Conservation (phyloP, 1,284 basidiomycete genomes). For the Psilocybe mexicana region DNA sequence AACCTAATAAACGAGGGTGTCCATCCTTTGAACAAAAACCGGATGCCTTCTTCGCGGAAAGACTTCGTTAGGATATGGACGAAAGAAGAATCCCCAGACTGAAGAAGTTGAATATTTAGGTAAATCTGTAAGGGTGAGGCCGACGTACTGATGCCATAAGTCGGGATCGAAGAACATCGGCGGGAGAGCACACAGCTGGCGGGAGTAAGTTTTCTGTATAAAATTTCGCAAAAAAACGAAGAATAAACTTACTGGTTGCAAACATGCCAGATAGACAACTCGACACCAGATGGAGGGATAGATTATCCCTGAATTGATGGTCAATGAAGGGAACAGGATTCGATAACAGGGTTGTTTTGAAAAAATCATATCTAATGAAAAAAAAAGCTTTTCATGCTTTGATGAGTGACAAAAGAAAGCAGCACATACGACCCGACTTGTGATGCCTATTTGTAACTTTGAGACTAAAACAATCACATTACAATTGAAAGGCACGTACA, state of each 20-base stretch:
- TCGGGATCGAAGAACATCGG: constrained; percentile 82
- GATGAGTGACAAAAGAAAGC: not conserved
- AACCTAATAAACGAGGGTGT: constrained; percentile 83
- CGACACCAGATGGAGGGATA: constrained; percentile 63
- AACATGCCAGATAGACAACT: constrained; percentile 80
- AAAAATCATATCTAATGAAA: constrained; percentile 76
- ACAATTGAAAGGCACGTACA: constrained; percentile 45
- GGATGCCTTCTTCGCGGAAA: constrained; percentile 72
- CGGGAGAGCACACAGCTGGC: constrained; percentile 83
- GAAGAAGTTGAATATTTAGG: constrained; percentile 2
- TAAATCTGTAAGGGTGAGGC: constrained; percentile 3
- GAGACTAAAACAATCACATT: constrained; percentile 11
- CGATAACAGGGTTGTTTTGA: constrained; percentile 70
- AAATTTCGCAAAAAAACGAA: not conserved
- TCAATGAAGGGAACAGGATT: constrained; percentile 57
- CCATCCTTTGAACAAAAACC: constrained; percentile 90
- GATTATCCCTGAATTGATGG: constrained; percentile 70
- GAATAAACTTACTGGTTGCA: constrained; percentile 68
- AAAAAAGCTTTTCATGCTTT: not conserved
- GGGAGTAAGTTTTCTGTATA: not conserved
- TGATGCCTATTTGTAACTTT: constrained; percentile 44
- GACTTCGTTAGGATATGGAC: constrained; percentile 57
- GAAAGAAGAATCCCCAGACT: constrained; percentile 51
- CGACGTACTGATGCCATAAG: constrained; percentile 69
- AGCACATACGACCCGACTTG: constrained; percentile 84